Base-by-base conservation (phyloP, 768 basidiomycete genomes). In the Hygrocybe punicea region DNA sequence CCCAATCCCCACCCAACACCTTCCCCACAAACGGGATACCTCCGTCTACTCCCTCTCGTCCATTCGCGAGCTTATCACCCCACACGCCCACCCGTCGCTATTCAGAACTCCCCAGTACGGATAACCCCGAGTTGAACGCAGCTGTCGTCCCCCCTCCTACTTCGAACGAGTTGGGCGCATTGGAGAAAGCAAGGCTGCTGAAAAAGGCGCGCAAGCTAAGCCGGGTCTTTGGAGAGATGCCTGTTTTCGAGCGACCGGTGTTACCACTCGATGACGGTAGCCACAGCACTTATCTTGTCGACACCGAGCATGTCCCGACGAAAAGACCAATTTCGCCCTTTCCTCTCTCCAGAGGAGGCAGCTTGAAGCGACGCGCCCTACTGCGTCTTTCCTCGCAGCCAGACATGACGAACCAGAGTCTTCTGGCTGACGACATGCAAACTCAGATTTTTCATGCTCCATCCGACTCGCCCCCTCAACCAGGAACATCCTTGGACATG, bases 141-240 rank as follows among this genome's bases (percentile, higher is more conserved):
- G 37, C 29, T 33, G 24, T 24, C 10, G 37, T 40, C 17, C 5
- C 37, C 11, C 66, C 70, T 34, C 64, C 68, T 36, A 72, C 67
- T 23, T 60, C 63, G 17, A 74, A 76, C 60, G 67, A 70, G 13
- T 69, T 75, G 23, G 69, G 68, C 53, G 65, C 66, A 13, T 60
- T 61, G 53, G 69, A 76, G 52, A 77, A 76, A 59, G 71, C 66
- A 52, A 71, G 69, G 58, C 63, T 76, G 51, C 58, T 78, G 53
- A 71, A 70, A 62, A 78, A 79, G 58, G 70, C 74, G 23, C 68
- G 75, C 36, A 81, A 78, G 59, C 66, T 82, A 47, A 75, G 73
- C 59, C 73, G 68, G 50, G 72, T 78, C 47, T 73, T 83, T 40
- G 75, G 74, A 36, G 72, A 78, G 25, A 53, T 70, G 3, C 65